Percentiles rank a stretch among this genome's conserved stretches.
phyloP scores from a whole-genome alignment of 1,284 basidiomycete species.

The Marasmius fiardii region DNA sequence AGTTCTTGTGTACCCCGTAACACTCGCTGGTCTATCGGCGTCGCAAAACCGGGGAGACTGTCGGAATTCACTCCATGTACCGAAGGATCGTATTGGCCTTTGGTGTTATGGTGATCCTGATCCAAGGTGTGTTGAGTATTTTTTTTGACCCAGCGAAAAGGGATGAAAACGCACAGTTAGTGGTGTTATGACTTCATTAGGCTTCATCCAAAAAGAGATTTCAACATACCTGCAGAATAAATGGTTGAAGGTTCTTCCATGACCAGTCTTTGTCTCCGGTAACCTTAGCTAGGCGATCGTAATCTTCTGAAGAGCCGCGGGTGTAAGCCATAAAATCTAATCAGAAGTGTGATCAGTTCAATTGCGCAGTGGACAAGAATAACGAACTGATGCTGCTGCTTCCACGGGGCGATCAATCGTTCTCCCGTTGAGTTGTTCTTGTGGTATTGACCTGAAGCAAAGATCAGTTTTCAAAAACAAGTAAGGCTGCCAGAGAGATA shows the following conservation, averaged over 20 bases:
- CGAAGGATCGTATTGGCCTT: neutral
- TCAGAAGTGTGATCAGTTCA: neutral
- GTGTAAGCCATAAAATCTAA: neutral
- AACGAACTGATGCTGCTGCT: slow-evolving; percentile 8
- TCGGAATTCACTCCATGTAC: neutral
- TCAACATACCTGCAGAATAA: neutral
- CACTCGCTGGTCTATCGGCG: neutral
- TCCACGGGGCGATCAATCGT: slow-evolving; percentile 4
- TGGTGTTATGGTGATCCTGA: neutral
- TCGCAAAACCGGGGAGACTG: neutral
- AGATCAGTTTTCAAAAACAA: neutral
- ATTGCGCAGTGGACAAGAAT: neutral
- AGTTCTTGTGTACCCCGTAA: neutral
- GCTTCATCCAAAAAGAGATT: neutral
- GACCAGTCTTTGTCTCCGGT: neutral
- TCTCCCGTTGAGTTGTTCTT: slow-evolving; percentile 2
- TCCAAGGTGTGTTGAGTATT: neutral
- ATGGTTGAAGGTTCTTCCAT: slow-evolving; percentile 1
- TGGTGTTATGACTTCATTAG: neutral
- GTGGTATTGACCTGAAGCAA: slow-evolving; percentile 3
- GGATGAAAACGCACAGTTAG: neutral
- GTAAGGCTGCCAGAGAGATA: neutral
- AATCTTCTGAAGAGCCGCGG: neutral
- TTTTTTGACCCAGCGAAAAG: neutral
- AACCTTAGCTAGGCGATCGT: neutral